Percentiles rank a stretch among this genome's conserved stretches.
These are phyloP conservation scores for Rhodotorula sp. DNA, from an alignment of 1,284 basidiomycete genomes.

Conservation along the genomic window DNA sequence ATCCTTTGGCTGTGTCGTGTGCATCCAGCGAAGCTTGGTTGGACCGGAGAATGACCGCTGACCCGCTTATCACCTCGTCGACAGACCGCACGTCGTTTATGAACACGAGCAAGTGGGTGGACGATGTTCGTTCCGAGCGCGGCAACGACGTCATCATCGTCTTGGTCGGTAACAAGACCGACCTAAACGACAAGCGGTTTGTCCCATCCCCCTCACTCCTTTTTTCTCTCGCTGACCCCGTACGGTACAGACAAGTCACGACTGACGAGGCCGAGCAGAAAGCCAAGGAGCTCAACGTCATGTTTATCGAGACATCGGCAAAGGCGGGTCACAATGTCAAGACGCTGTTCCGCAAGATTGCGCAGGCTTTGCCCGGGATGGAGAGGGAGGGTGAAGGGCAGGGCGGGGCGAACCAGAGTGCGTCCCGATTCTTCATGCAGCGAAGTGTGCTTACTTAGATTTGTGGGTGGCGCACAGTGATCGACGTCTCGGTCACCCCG, in stretches of 20 bases:
- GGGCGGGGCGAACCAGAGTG: constrained; percentile 52
- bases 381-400: constrained; percentile 69
- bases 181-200: constrained; percentile 89
- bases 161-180: constrained; percentile 98
- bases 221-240: neutral
- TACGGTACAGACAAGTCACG: constrained; percentile 80
- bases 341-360: constrained; percentile 98
- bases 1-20: neutral
- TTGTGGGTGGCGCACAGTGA: constrained; percentile 34
- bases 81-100: constrained; percentile 92
- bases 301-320: constrained; percentile 99
- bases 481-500: constrained; percentile 45
- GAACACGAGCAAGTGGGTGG: constrained; percentile 98
- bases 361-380: constrained; percentile 94
- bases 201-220: constrained; percentile 40
- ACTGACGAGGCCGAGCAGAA: constrained; percentile 93
- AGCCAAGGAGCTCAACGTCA: constrained; percentile 87
- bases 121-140: constrained; percentile 95
- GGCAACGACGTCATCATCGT: constrained; percentile 99
- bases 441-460: neutral
- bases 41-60: neutral
- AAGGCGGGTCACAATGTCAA: constrained; percentile 99
- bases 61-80: neutral
- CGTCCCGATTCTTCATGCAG: constrained; percentile 23
- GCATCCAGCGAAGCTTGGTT: neutral